Percentiles rank a stretch among this genome's conserved stretches.
phyloP scores from a whole-genome alignment of 163 green algal species.

The Coccomyxa subellipsoidea region DNA sequence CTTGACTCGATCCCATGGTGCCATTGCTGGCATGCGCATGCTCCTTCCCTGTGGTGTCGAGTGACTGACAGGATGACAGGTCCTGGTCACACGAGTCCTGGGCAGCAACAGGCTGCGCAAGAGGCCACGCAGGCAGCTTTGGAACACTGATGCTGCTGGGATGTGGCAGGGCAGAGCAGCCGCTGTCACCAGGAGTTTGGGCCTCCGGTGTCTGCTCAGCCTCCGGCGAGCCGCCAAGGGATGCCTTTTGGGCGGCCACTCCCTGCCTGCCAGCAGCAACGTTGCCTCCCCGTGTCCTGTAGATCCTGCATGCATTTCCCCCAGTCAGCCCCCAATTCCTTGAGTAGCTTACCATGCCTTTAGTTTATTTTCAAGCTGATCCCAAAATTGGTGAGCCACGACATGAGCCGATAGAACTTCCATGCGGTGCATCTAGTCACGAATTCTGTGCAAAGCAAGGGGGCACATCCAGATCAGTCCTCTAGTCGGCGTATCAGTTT shows the following conservation, averaged over 20 bases:
- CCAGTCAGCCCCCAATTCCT: neutral
- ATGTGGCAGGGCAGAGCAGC: neutral
- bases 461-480: too few relatives aligned
- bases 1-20: neutral
- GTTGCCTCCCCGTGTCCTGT: neutral
- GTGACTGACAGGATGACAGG: neutral
- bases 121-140: neutral
- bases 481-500: too few relatives aligned
- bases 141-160: neutral
- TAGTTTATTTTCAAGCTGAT: neutral
- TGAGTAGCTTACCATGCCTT: neutral
- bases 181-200: too few relatives aligned
- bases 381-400: too few relatives aligned
- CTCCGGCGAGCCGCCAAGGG: neutral
- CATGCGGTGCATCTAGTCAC: too few relatives aligned
- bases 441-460: too few relatives aligned
- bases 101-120: neutral
- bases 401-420: too few relatives aligned
- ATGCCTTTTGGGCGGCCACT: neutral
- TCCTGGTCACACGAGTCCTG: neutral
- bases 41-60: too few relatives aligned
- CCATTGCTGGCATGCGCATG: neutral
- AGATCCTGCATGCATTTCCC: neutral
- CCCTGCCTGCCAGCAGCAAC: neutral
- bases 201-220: neutral